Conservation (phyloP, 1,284 basidiomycete species). For the Rhodotorula sp. region DNA sequence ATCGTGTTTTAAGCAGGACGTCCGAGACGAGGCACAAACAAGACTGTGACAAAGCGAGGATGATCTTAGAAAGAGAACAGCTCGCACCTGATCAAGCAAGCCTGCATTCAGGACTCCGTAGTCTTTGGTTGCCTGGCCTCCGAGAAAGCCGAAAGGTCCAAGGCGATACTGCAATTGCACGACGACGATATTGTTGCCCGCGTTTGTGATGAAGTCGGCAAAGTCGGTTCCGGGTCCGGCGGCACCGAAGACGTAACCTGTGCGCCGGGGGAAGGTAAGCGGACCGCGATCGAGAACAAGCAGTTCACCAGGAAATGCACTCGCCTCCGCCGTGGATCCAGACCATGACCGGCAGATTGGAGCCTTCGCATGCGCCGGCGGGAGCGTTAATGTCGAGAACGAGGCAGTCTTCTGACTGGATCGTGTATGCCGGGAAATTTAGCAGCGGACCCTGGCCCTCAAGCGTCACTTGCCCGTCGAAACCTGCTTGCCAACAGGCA, state of each 20-base stretch:
- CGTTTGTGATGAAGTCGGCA: neutral
- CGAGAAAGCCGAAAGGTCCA: constrained; percentile 1
- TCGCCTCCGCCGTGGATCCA: constrained; percentile 8
- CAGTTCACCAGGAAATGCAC: neutral
- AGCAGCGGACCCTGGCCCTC: too few relatives aligned
- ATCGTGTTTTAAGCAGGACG: neutral
- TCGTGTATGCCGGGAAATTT: neutral
- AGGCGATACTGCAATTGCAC: constrained; percentile 1
- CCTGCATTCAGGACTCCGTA: neutral
- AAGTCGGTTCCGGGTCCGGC: neutral
- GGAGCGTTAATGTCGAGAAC: constrained; percentile 3
- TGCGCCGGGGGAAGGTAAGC: too few relatives aligned
- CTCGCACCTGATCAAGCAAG: constrained; percentile 3
- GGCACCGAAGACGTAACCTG: neutral
- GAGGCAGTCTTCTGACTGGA: constrained; percentile 9
- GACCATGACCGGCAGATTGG: neutral
- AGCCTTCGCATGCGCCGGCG: neutral
- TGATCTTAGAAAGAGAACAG: neutral
- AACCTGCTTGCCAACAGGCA: neutral
- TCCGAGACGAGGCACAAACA: neutral
- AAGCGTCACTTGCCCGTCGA: neutral
- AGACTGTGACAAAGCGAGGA: neutral
- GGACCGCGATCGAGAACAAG: neutral
- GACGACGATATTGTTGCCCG: neutral
- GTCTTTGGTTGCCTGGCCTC: neutral